These are phyloP conservation scores for Mimosa bimucronata DNA, from an alignment of 306 rosid species.

Conservation along the genomic window DNA sequence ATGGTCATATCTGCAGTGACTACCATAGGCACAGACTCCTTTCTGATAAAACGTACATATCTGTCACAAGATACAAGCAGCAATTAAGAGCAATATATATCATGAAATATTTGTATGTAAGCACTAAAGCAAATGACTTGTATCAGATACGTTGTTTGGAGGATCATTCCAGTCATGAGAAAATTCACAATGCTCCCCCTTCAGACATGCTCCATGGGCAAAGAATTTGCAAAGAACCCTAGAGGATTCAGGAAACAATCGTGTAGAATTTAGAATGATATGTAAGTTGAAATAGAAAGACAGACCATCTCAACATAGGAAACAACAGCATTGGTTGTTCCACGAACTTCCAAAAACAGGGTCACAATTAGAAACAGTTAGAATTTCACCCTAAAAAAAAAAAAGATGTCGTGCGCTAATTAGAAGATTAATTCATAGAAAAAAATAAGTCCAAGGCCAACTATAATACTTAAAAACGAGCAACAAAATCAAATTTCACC, in stretches of 20 bases:
- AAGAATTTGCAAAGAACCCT: conserved; percentile 97
- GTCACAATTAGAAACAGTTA: conserved; percentile 18
- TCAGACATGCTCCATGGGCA: conserved; percentile 94
- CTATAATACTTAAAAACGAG: conserved; percentile 23
- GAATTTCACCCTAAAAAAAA: conserved; percentile 18
- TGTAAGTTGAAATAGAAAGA: conserved; percentile 22
- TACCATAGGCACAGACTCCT: conserved; percentile 89
- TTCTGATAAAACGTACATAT: conserved; percentile 90
- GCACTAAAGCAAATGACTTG: conserved; percentile 29
- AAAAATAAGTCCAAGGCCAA: not conserved
- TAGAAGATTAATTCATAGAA: conserved; percentile 18
- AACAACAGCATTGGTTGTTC: conserved; percentile 2
- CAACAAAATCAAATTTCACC: conserved; percentile 24
- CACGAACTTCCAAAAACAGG: conserved; percentile 23
- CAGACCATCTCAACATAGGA: conserved; percentile 16
- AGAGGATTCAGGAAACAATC: conserved; percentile 34
- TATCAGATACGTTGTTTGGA: conserved; percentile 70
- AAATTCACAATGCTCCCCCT: conserved; percentile 97
- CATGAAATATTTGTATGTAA: conserved; percentile 7
- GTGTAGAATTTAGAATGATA: conserved; percentile 14
- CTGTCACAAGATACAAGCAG: conserved; percentile 46
- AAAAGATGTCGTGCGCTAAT: conserved; percentile 8
- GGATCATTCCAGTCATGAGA: conserved; percentile 95
- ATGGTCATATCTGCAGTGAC: conserved; percentile 97
- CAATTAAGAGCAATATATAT: conserved; percentile 30